Base-by-base conservation (phyloP, 768 basidiomycete genomes). In the Pholiota microspora region DNA sequence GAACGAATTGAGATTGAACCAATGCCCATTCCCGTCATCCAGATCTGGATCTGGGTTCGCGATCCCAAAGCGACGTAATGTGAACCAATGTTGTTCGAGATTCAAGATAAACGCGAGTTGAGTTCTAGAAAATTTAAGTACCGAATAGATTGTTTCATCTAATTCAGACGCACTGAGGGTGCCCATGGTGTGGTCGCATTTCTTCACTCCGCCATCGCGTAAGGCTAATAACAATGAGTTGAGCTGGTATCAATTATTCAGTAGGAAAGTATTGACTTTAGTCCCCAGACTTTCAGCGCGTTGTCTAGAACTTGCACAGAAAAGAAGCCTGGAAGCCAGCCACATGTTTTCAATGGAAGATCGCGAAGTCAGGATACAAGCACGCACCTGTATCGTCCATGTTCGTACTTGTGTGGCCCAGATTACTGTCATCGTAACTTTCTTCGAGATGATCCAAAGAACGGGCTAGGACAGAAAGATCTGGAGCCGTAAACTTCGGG, bases 41-140 rank as follows among this genome's bases (percentile, higher is more conserved):
- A 68, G 56, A 29, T 72, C 69, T 24, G 71, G 58, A 51, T 73
- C 66, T n/a, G 78, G 59, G 15, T 69, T 70, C 13, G 79, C 74
- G 49, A 63, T 66, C 16, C 91, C 92, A 64, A 95, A 95, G 16
- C 89, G 83, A 42, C 92, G 84, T 28, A 93, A 75, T 7, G 92
- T 88, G 65, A 90, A 91, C 94, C 94, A 97, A 63, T 96, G 94
- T 50, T 90, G 85, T 45, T 87, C 76, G 42, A 88, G 79, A 65
- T 97, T 92, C 29, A 97, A 79, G 53, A 97, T 86, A 66, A 94
- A 97, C 2, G 85, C 94, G 28, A 89, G 79, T 67, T 96, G 92
- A 6, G 80, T 76, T 63, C 94, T 51, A 10, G 10, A 23, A 50
- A 7, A 38, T 34, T 34, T 23, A 29, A 13, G 46, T 7, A 18